Conservation (phyloP, 202 grass and related monocot species). For the Sporobolus alterniflorus region DNA sequence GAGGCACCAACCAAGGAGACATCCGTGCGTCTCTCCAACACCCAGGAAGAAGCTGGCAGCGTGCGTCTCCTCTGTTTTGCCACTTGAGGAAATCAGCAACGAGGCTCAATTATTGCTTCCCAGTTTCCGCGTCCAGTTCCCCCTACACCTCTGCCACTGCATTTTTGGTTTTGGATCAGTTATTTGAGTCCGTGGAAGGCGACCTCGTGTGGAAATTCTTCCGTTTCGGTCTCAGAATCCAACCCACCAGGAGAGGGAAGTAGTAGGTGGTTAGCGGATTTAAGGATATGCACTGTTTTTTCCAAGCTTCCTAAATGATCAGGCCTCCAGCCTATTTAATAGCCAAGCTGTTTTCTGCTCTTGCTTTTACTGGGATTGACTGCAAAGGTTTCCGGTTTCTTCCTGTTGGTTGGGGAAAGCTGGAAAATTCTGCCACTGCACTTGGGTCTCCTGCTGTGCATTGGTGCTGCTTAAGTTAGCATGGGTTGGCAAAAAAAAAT, state of each 20-base stretch:
- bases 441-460: not conserved
- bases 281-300: not conserved
- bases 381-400: slow-evolving; percentile 1
- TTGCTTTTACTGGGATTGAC: slow-evolving; percentile 35
- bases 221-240: not conserved
- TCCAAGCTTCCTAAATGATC: not conserved
- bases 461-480: slow-evolving; percentile 3
- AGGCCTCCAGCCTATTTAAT: slow-evolving; percentile 17
- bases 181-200: not conserved
- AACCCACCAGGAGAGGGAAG: not conserved
- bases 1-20: not conserved
- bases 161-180: slow-evolving; percentile 17
- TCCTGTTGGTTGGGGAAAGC: not conserved
- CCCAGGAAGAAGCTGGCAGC: not conserved
- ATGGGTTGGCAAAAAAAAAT: not conserved
- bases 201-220: slow-evolving; percentile 2
- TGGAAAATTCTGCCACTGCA: not conserved
- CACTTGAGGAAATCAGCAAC: not conserved
- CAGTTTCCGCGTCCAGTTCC: not conserved
- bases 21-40: not conserved
- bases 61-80: not conserved
- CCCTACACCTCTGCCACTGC: not conserved
- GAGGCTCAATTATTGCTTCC: slow-evolving; percentile 22
- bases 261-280: slow-evolving; percentile 4
- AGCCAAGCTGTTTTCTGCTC: slow-evolving; percentile 26